A percentile compares a stretch with the other conserved stretches of the same genome.
Conservation (phyloP, 192 early-diverging fungal genomes). For the Obelidium mucronatum region DNA sequence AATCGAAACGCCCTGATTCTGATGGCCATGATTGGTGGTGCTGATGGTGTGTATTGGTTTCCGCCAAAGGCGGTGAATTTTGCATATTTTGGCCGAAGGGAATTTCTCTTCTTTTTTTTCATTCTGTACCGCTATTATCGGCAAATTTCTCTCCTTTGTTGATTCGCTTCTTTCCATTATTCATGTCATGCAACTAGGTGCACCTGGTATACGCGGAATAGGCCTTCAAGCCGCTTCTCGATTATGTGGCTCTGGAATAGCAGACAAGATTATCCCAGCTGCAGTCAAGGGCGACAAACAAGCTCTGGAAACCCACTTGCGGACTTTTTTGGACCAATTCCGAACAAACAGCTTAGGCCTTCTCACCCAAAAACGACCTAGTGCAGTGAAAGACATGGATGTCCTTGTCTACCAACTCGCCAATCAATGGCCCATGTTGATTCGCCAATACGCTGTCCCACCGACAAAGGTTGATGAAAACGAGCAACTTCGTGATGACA, state of each 20-base stretch:
- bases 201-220: neutral
- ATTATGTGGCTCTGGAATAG: neutral
- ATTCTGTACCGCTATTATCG: too few species aligned
- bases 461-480: neutral
- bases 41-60: neutral
- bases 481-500: neutral
- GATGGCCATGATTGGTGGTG: slow-evolving; percentile 6
- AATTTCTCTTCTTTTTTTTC: too few species aligned
- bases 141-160: too few species aligned
- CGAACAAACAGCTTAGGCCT: neutral
- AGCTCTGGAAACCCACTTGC: neutral
- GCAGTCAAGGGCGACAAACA: neutral
- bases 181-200: too few species aligned
- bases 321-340: neutral
- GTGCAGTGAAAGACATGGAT: neutral
- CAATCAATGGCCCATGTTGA: neutral
- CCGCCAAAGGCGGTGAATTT: too few species aligned
- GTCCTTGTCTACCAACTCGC: neutral
- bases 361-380: slow-evolving; percentile 1
- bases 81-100: too few species aligned
- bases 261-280: neutral
- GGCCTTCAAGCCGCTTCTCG: neutral
- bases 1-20: neutral
- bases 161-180: too few species aligned
- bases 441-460: neutral